Conservation (phyloP, 2,329 filamentous ascomycete species). For the Alternaria postmessia region DNA sequence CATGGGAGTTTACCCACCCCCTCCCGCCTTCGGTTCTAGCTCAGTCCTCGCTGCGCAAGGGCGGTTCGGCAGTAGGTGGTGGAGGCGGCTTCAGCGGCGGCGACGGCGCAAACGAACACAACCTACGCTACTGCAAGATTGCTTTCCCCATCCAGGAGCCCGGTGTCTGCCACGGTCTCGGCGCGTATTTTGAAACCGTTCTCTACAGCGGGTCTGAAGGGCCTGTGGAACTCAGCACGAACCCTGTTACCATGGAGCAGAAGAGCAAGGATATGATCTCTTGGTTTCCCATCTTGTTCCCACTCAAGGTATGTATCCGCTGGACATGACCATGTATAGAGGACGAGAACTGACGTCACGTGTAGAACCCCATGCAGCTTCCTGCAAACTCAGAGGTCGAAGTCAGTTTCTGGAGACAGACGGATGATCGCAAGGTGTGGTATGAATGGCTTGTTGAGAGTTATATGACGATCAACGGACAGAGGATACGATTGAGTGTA, state of each 20-base stretch:
- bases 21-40: slow-evolving; percentile 67
- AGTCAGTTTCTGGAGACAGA: slow-evolving; percentile 94
- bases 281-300: slow-evolving; percentile 99
- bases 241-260: slow-evolving; percentile 86
- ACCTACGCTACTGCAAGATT: slow-evolving; percentile 79
- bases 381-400: slow-evolving; percentile 86
- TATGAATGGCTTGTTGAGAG: slow-evolving; percentile 98
- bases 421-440: slow-evolving; percentile 95
- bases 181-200: slow-evolving; percentile 96
- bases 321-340: background rate
- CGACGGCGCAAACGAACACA: slow-evolving; percentile 89
- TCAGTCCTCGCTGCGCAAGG: slow-evolving; percentile 64
- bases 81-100: slow-evolving; percentile 77
- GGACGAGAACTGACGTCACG: slow-evolving; percentile 8
- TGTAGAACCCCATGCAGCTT: slow-evolving; percentile 82
- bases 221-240: slow-evolving; percentile 86
- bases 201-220: slow-evolving; percentile 70
- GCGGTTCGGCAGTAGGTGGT: slow-evolving; percentile 71
- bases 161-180: slow-evolving; percentile 88
- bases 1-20: slow-evolving; percentile 84
- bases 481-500: slow-evolving; percentile 69
- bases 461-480: slow-evolving; percentile 70
- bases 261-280: slow-evolving; percentile 99
- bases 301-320: slow-evolving; percentile 74
- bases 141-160: slow-evolving; percentile 80